Percentiles rank a stretch among this genome's conserved stretches.
Conservation (phyloP, 2,329 filamentous ascomycete species). For the Penicillium sp. region DNA sequence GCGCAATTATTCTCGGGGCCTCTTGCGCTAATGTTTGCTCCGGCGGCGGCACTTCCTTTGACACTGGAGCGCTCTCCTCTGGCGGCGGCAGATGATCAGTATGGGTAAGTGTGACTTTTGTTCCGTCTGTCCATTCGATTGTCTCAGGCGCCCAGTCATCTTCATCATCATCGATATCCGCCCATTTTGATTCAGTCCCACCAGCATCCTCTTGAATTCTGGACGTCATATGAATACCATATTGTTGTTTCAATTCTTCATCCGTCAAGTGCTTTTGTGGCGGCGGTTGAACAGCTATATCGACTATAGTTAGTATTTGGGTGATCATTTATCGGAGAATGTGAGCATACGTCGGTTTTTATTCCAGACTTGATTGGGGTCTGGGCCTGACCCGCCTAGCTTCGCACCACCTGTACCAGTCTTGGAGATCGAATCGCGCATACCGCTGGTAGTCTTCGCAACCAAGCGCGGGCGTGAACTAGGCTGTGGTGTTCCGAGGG, state of each 20-base stretch:
- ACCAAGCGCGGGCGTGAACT: constrained; percentile 61
- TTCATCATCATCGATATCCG: constrained; percentile 69
- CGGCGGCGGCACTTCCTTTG: constrained; percentile 22
- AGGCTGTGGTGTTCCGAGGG: constrained; percentile 42
- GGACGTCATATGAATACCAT: constrained; percentile 67
- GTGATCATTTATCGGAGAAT: background rate
- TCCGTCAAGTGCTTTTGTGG: constrained; percentile 67
- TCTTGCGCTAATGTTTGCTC: constrained; percentile 27
- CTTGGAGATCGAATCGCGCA: constrained; percentile 54
- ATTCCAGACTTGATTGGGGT: constrained; percentile 70
- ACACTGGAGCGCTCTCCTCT: constrained; percentile 23
- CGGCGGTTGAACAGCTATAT: constrained; percentile 52
- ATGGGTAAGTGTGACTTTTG: constrained; percentile 62
- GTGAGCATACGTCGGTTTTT: constrained; percentile 61
- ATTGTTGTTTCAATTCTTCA: constrained; percentile 68
- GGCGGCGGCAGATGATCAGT: constrained; percentile 29
- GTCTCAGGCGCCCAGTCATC: constrained; percentile 69
- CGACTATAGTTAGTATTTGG: constrained; percentile 21
- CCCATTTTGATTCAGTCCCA: constrained; percentile 66
- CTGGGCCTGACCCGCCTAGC: constrained; percentile 55
- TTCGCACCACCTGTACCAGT: constrained; percentile 46
- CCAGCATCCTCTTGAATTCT: constrained; percentile 63
- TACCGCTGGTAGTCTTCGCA: constrained; percentile 60
- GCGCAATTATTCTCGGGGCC: constrained; percentile 24
- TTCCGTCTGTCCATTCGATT: constrained; percentile 69